phyloP scores from a whole-genome alignment of 2,329 filamentous ascomycete genomes.

The Sporothrix globosa region DNA sequence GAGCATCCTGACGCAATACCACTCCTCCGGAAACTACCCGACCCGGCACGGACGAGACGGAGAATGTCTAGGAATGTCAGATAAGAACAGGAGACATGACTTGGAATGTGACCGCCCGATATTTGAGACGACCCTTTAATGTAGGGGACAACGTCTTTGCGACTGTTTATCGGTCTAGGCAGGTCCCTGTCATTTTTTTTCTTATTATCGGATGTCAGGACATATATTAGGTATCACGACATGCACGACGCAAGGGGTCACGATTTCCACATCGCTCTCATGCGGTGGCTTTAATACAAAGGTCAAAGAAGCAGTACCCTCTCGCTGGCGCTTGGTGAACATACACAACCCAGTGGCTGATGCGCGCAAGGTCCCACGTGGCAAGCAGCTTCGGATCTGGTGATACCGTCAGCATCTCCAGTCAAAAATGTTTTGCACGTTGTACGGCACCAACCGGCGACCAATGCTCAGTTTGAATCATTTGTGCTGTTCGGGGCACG shows the following conservation, averaged over 20 bases:
- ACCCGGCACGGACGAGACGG: background rate
- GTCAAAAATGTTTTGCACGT: background rate
- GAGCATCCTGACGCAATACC: background rate
- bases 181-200: too few relatives aligned
- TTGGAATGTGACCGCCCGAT: background rate
- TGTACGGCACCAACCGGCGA: background rate
- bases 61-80: background rate
- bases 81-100: background rate
- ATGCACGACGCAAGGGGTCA: too few relatives aligned
- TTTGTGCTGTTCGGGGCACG: constrained; percentile 4
- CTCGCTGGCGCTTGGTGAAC: too few relatives aligned
- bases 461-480: background rate
- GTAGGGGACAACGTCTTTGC: background rate
- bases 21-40: constrained; percentile 15
- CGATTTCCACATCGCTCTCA: too few relatives aligned
- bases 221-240: too few relatives aligned
- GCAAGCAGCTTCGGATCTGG: background rate
- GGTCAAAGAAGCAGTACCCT: background rate
- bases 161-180: too few relatives aligned
- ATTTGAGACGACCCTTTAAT: background rate
- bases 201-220: too few relatives aligned
- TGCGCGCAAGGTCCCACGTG: background rate
- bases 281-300: background rate
- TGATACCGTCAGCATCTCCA: constrained; percentile 11
- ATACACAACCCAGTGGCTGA: constrained; percentile 8